phyloP scores from a whole-genome alignment of 1,284 basidiomycete genomes.

The Fomitopsis palustris region DNA sequence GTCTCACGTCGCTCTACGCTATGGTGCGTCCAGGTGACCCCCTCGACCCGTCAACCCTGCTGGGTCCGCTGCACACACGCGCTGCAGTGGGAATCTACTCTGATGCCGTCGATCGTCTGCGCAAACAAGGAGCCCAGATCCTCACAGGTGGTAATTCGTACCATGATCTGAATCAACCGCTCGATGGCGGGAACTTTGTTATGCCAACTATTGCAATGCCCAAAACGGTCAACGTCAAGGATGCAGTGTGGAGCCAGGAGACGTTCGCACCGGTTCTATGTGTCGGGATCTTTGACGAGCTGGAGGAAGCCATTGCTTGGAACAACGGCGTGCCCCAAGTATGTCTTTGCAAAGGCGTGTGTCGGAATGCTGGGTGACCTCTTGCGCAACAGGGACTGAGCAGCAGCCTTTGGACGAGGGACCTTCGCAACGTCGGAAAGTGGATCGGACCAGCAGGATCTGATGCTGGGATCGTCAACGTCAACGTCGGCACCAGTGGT shows the following conservation, averaged over 20 bases:
- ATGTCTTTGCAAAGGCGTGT: background rate
- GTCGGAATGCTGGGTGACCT: no score
- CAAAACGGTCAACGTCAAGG: conserved; percentile 45
- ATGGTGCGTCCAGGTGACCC: conserved; percentile 80
- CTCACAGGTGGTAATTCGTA: conserved; percentile 65
- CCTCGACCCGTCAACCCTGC: conserved; percentile 65
- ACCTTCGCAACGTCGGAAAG: conserved; percentile 78
- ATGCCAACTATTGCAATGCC: conserved; percentile 83
- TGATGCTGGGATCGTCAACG: conserved; percentile 86
- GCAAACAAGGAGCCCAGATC: conserved; percentile 70
- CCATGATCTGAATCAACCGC: conserved; percentile 36
- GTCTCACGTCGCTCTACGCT: conserved; percentile 71
- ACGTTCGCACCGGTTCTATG: conserved; percentile 87
- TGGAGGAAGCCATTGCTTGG: conserved; percentile 89
- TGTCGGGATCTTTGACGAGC: conserved; percentile 84
- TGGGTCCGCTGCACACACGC: conserved; percentile 84
- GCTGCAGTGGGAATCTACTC: conserved; percentile 67
- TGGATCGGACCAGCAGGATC: conserved; percentile 90
- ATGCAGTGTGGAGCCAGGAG: conserved; percentile 75
- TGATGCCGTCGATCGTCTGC: conserved; percentile 61
- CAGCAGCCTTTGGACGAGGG: conserved; percentile 87
- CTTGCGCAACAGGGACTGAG: conserved; percentile 63
- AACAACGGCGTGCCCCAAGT: conserved; percentile 89
- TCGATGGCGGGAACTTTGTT: conserved; percentile 80
- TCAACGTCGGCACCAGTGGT: conserved; percentile 91